Evolutionary conservation across 139 green algal species (phyloP).

Genomic region (Asterochloris erici): DNA sequence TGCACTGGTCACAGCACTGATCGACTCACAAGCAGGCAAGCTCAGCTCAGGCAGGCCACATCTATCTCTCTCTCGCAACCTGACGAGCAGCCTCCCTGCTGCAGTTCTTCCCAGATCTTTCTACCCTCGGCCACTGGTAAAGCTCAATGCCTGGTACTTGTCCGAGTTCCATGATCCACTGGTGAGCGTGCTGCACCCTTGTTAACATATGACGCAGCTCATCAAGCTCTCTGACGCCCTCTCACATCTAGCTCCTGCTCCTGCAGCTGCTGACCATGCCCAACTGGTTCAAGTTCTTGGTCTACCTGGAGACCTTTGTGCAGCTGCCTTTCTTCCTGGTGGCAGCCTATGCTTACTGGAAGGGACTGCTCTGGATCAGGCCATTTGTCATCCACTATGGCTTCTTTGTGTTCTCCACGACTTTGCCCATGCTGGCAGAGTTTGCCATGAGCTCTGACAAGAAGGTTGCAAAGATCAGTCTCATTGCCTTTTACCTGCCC

Average conservation of each 20-base stretch:
- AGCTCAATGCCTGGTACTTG: constrained; percentile 5
- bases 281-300: background rate
- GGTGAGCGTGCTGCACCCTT: background rate
- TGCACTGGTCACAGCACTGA: background rate
- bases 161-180: constrained; percentile 1
- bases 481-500: constrained; percentile 4
- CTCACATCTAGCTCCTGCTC: background rate
- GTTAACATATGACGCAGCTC: background rate
- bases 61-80: no score
- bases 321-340: constrained; percentile 17
- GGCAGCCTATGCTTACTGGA: constrained; percentile 9
- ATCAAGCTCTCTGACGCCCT: background rate
- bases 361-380: constrained; percentile 2
- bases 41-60: no score
- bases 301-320: constrained; percentile 1
- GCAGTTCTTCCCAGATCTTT: background rate
- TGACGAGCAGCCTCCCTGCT: background rate
- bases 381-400: background rate
- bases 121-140: background rate
- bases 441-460: background rate
- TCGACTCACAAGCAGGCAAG: constrained; percentile 8
- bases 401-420: constrained; percentile 4
- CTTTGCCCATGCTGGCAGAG: constrained; percentile 5
- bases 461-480: background rate
- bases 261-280: constrained; percentile 7